A percentile compares a stretch with the other conserved stretches of the same genome.
Conservation (phyloP, 1,284 basidiomycete genomes). For the Malassezia globosa region DNA sequence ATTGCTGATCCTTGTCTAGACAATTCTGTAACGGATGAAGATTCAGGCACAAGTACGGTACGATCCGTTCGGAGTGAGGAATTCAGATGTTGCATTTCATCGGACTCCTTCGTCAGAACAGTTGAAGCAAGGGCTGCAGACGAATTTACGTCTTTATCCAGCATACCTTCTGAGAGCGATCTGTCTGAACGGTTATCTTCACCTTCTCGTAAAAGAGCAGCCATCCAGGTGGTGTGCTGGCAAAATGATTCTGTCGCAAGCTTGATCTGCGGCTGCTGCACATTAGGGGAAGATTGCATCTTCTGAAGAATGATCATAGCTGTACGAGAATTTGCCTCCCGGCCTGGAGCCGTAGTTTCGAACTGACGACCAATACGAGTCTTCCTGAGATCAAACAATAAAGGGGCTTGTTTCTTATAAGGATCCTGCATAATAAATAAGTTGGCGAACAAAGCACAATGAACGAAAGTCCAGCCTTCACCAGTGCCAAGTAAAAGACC, state of each 20-base stretch:
- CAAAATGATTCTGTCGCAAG: slow-evolving; percentile 1
- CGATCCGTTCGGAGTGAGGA: too few relatives aligned
- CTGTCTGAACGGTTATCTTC: too few relatives aligned
- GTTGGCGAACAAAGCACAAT: slow-evolving; percentile 5
- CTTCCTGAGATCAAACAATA: neutral
- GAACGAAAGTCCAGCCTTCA: neutral
- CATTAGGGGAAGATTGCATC: neutral
- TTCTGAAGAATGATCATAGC: slow-evolving; percentile 4
- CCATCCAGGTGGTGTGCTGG: slow-evolving; percentile 8
- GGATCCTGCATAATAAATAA: slow-evolving; percentile 1
- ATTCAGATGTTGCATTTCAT: too few relatives aligned
- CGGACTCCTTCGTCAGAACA: too few relatives aligned
- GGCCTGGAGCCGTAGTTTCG: neutral
- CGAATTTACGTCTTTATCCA: too few relatives aligned
- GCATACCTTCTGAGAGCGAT: too few relatives aligned
- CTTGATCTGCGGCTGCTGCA: neutral
- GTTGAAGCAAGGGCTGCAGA: too few relatives aligned
- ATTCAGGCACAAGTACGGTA: neutral
- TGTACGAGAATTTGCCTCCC: neutral
- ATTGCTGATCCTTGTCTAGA: neutral
- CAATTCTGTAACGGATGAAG: neutral
- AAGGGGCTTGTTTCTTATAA: neutral
- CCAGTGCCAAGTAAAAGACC: neutral
- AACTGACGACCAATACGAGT: slow-evolving; percentile 12
- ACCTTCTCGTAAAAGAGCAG: slow-evolving; percentile 5